Evolutionary conservation across 2,329 filamentous ascomycete genomes (phyloP).

Genomic region (Colletotrichum noveboracense): DNA sequence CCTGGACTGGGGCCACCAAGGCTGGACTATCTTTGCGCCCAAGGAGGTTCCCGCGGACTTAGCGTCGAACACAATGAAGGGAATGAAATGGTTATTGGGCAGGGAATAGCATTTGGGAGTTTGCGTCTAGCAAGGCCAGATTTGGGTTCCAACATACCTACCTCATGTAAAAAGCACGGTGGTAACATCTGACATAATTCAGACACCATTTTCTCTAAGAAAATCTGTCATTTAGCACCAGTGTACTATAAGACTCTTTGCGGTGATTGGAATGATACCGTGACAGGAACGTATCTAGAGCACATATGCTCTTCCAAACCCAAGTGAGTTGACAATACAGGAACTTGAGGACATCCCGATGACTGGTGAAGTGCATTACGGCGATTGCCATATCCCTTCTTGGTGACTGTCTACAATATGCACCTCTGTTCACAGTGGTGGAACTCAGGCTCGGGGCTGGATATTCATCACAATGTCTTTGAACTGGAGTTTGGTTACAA

Average conservation of each 20-base stretch:
- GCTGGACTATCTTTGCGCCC: background rate
- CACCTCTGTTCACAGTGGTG: too few species aligned
- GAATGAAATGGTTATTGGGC: constrained; percentile 5
- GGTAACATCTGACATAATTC: rapidly evolving
- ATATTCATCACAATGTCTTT: background rate
- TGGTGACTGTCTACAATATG: too few species aligned
- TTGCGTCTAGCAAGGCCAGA: rapidly evolving
- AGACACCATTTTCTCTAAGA: too few species aligned
- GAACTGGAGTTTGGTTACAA: background rate
- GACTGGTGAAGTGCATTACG: too few species aligned
- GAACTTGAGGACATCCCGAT: too few species aligned
- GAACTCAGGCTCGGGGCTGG: background rate
- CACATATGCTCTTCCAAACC: too few species aligned
- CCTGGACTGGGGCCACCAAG: constrained; percentile 8
- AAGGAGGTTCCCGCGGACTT: background rate
- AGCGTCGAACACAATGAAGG: constrained; percentile 7
- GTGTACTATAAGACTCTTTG: too few species aligned
- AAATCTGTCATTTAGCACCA: too few species aligned
- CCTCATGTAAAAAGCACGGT: background rate
- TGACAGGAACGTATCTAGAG: too few species aligned
- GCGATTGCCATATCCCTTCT: too few species aligned
- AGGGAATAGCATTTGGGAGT: background rate
- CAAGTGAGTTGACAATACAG: too few species aligned
- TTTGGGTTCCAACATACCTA: background rate
- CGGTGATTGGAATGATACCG: too few species aligned